Evolutionary conservation across 1,284 basidiomycete genomes (phyloP), one percentile per base, ranked within the genome.

Genomic region (Ganoderma boninense): DNA sequence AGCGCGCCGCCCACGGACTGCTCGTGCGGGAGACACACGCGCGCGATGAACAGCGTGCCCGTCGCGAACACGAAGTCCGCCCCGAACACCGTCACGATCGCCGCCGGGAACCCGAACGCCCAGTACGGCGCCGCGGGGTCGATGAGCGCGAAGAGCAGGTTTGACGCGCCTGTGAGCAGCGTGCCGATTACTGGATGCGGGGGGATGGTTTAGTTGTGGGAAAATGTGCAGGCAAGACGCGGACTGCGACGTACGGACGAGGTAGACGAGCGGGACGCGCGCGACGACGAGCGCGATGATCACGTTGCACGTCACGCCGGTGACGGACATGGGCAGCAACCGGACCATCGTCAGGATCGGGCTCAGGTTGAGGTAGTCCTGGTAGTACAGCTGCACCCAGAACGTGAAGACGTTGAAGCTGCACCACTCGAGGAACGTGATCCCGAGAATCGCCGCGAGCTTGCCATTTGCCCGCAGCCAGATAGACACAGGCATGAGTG

Each of bases 81-180:
- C 44, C 95, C 95, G 57, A 94, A 85, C 32, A 95, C 94, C 16
- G 87, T 82, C 67, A 94, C 76, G 71, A 92, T 85, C 49, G 95
- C 90, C 0, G 92, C 89, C 4, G 94, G 93, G 83, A 97, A 96
- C 18, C 91, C 91, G 69, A 88, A 93, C 1, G 89, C 89, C 95
- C 95, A 97, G 79, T 93, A 97, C 0, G 89, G 80, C 4, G 85
- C 85, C 3, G 82, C 71, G 0, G 90, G 86, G 18, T 88, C 77
- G 69, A 95, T 90, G 6, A 94, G 77, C 0, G 94, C 93, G 73
- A 96, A 93, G 4, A 96, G 83, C 42, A 96, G 81, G 69, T 88
- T 89, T 0, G 92, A 91, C 20, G 85, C 74, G 0, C 86, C 85
- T 0, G 95, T 94, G n/a, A 89, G 79, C 11, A 88, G 71, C 2